Conservation (phyloP, 805 yeast species). For the Saccharomycopsis fodiens region DNA sequence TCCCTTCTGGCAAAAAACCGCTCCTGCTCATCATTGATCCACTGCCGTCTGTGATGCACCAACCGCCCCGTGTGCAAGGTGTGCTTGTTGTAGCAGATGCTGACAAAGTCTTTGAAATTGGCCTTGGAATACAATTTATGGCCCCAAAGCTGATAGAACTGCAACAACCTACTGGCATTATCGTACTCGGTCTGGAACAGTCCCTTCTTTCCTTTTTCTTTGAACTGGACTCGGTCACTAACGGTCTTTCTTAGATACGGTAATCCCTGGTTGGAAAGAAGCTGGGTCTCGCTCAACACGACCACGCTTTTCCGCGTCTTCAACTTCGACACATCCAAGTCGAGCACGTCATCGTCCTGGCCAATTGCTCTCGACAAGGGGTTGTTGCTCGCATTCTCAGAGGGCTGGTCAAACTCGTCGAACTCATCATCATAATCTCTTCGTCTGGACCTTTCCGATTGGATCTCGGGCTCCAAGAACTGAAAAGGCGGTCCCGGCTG, state of each 20-base stretch:
- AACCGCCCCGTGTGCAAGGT: conserved; percentile 22
- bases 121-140: conserved; percentile 75
- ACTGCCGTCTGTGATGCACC: conserved; percentile 34
- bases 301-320: conserved; percentile 25
- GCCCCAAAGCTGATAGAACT: conserved; percentile 66
- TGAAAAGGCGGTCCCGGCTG: too few species aligned
- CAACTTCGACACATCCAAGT: conserved; percentile 13
- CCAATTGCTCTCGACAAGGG: not conserved
- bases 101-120: conserved; percentile 61
- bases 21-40: conserved; percentile 32
- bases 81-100: conserved; percentile 41
- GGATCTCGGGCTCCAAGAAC: too few species aligned
- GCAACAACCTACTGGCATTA: conserved; percentile 42
- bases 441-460: not conserved
- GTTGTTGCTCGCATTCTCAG: too few species aligned
- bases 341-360: conserved; percentile 14
- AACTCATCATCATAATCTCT: too few species aligned
- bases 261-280: conserved; percentile 49
- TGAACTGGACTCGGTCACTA: conserved; percentile 21
- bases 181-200: conserved; percentile 37
- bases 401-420: too few species aligned
- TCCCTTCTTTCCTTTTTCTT: conserved; percentile 11
- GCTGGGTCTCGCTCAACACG: conserved; percentile 43
- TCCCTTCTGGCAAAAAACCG: conserved; percentile 1
- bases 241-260: conserved; percentile 38